A percentile compares a stretch with the other conserved stretches of the same genome.
Evolutionary conservation across 441 rosid genomes (phyloP).

Genomic region (Populus hybrid): DNA sequence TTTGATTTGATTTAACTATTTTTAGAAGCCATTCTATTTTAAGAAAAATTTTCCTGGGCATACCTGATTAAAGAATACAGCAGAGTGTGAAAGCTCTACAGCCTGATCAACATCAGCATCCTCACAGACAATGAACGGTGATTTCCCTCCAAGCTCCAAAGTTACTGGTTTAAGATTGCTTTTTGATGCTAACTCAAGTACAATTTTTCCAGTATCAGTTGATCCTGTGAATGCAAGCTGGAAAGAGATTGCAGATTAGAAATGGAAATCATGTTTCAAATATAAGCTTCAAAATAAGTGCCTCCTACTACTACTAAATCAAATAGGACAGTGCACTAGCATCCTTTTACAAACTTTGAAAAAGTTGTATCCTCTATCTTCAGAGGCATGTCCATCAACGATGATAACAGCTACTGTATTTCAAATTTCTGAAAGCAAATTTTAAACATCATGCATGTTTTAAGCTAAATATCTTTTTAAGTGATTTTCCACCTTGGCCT

Average conservation of each 20-base stretch:
- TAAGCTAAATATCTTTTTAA: background rate
- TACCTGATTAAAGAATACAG: conserved; percentile 88
- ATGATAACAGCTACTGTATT: background rate
- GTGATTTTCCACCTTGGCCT: background rate
- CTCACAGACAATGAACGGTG: conserved; percentile 76
- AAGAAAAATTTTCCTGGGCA: background rate
- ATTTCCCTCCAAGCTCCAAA: conserved; percentile 87
- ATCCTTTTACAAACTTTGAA: background rate
- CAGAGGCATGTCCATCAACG: background rate
- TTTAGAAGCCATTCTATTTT: background rate
- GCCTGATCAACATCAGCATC: conserved; percentile 79
- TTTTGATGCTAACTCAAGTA: conserved; percentile 65
- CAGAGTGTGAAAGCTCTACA: conserved; percentile 79
- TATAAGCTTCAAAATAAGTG: background rate
- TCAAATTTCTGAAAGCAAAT: background rate
- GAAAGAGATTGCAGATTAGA: conserved; percentile 7
- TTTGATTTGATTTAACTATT: background rate
- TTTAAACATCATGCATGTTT: background rate
- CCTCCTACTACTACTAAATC: background rate
- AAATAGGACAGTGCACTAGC: background rate
- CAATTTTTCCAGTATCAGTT: conserved; percentile 54
- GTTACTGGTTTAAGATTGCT: conserved; percentile 90
- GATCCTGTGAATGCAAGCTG: conserved; percentile 92
- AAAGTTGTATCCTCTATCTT: background rate
- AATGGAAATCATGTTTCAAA: background rate